A percentile compares a stretch with the other conserved stretches of the same genome.
Evolutionary conservation across 2,329 filamentous ascomycete species (phyloP).

Genomic region (Sporothrix dimorphospora): DNA sequence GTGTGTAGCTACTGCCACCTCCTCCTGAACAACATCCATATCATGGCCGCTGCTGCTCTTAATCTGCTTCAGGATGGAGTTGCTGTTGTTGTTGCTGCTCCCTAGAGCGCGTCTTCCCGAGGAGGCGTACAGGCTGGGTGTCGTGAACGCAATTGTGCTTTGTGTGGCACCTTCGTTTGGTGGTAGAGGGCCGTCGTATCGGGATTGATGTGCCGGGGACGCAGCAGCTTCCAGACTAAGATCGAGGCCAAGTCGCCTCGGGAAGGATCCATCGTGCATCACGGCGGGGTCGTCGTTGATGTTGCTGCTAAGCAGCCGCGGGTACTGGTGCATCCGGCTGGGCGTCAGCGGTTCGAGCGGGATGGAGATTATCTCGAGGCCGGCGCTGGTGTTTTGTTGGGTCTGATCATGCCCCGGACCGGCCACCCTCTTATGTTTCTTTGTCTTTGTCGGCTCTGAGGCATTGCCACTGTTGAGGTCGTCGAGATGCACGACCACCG

Average conservation of each 20-base stretch:
- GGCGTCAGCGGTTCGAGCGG: constrained; percentile 42
- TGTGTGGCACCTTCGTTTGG: constrained; percentile 43
- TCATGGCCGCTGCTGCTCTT: background rate
- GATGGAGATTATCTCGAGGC: constrained; percentile 37
- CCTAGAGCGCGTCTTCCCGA: constrained; percentile 28
- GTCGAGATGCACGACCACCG: background rate
- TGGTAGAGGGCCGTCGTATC: constrained; percentile 27
- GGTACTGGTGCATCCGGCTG: constrained; percentile 46
- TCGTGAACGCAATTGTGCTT: constrained; percentile 41
- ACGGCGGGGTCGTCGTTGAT: constrained; percentile 18
- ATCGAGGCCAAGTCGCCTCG: background rate
- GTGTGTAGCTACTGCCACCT: background rate
- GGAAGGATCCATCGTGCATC: constrained; percentile 25
- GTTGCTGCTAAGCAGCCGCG: constrained; percentile 35
- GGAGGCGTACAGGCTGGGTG: constrained; percentile 40
- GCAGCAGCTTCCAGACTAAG: no score
- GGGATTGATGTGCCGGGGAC: background rate
- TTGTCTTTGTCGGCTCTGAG: background rate
- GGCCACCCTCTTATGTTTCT: constrained; percentile 26
- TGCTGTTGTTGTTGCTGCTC: background rate
- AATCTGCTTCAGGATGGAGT: background rate
- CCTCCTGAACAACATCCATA: background rate
- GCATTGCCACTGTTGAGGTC: background rate
- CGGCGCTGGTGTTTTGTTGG: constrained; percentile 20
- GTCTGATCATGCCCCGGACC: no score